Base-by-base conservation (phyloP, 2,329 filamentous ascomycete genomes). In the Mariannaea elegans region DNA sequence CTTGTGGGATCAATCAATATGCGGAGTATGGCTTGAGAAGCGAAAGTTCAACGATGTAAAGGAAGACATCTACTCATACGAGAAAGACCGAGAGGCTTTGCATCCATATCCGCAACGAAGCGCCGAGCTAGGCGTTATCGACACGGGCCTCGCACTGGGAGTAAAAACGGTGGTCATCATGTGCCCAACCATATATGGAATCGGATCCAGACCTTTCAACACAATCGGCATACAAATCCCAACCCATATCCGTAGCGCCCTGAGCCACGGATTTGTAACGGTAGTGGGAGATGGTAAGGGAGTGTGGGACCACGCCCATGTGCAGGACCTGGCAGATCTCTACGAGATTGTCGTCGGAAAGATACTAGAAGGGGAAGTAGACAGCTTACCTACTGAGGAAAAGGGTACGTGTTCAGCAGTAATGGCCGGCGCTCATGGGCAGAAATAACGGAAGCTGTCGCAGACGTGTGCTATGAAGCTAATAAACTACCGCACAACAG, bases 161-260 rank as follows among this genome's bases (percentile, higher is more conserved):
- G 77, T 86, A 2, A 77, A 77, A 55, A 81, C 82, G 0, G 72
- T 78, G 41, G 74, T 82, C 45, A 71, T 85, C 42, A 81, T 81
- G 75, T 72, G 76, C 0, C 80, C 80, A 0, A 75, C 76, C 3
- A 81, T 85, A 45, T 85, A 79, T 64, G 82, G 82, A 16, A 56
- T 64, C 1, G 80, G 81, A 7, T 73, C 70, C 1, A 81, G 81
- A 1, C 64, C 74, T 0, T 82, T 80, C 65, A 78, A 82, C 34
- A 49, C 1, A 1, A 21, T 27, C 3, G 21, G 19, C 1, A 19
- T 38, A 3, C 19, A 24, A 27, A 16, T 49, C 3, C 32, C 32
- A 16, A 23, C 19, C 3, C 13, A 23, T 9, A 16, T 49, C 2
- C n/a, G 46, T 4, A 38, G 23, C 9, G 32, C 46, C 7, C 8